Base-by-base conservation (phyloP, 108 stramenopile species). In the Cyclotella sp. region DNA sequence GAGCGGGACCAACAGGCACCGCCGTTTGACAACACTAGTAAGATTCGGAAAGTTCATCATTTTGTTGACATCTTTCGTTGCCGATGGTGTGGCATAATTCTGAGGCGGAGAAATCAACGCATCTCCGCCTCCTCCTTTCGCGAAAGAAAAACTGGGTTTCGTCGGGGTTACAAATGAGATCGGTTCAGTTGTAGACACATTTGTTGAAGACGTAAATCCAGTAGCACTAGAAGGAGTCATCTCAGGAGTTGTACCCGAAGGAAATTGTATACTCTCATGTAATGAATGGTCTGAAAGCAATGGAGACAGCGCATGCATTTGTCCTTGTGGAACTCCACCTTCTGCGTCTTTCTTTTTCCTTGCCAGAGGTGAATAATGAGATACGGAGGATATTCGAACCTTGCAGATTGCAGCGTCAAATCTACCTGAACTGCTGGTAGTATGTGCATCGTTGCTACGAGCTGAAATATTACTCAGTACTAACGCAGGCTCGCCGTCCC, bases 71-170 rank as follows among this genome's bases (percentile, higher is more conserved):
- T n/a, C 6, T 49, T n/a, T 66, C 61, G 39, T 62, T 62, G 40
- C 19, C 24, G 65, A 47, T 6, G 68, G 26, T 39, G 52, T 9
- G 14, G n/a, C 6, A 39, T 26, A 30, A 34, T 41, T 53, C 43
- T 70, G 43, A 47, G 73, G 42, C 40, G 84, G 70, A 57, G 80
- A 77, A 65, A 78, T 87, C 42, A 90, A 39, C 15, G 51, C 43
- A 67, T 89, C 84, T 18, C 87, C 85, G 13, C 86, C 85, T 13
- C 88, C 85, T 27, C 85, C 87, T 64, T 78, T 84, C 52, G 82
- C 84, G 75, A 88, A 89, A 24, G 88, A 89, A 76, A 89, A 87
- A 29, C 76, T 79, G 57, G 84, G 75, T 73, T 78, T 76, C 42
- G 86, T 76, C 28, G 84, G 70, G 41, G 83, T 34, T 6, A 34